Percentiles rank a stretch among this genome's conserved stretches.
Evolutionary conservation across 2,329 filamentous ascomycete species (phyloP).

Genomic region (Daldinia sp.): DNA sequence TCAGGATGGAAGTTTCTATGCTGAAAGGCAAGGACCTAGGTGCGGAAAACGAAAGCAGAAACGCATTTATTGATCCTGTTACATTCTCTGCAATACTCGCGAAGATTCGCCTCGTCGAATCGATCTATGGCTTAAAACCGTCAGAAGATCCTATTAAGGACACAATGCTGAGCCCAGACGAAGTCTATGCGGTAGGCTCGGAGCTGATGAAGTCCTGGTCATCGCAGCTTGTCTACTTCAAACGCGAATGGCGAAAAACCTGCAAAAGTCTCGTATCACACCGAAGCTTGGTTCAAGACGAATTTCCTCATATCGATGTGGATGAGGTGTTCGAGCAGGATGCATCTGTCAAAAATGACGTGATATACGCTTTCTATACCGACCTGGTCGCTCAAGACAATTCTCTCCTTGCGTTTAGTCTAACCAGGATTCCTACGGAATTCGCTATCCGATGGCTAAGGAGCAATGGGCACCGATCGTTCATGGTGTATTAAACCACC

Average conservation of each 20-base stretch:
- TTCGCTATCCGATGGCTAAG: neutral
- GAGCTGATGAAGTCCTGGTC: neutral
- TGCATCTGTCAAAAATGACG: neutral
- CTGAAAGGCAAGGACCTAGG: neutral
- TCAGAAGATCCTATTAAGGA: neutral
- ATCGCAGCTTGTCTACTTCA: neutral
- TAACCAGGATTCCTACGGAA: neutral
- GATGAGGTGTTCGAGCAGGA: neutral
- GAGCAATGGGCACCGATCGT: too few species aligned
- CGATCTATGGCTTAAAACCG: neutral
- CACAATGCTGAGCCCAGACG: neutral
- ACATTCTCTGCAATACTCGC: neutral
- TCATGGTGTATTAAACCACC: too few species aligned
- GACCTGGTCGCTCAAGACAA: neutral
- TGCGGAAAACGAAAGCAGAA: neutral
- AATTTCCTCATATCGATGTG: neutral
- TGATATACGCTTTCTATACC: neutral
- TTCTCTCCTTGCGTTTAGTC: neutral
- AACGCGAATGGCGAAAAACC: neutral
- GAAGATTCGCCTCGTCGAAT: neutral
- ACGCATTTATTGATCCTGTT: neutral
- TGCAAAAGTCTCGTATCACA: neutral
- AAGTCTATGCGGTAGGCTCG: neutral
- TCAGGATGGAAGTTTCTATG: neutral
- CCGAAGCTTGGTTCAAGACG: neutral